Percentiles rank a stretch among this genome's conserved stretches.
Evolutionary conservation across 2,329 filamentous ascomycete species (phyloP).

Genomic region (Pestalotiopsis sp.): DNA sequence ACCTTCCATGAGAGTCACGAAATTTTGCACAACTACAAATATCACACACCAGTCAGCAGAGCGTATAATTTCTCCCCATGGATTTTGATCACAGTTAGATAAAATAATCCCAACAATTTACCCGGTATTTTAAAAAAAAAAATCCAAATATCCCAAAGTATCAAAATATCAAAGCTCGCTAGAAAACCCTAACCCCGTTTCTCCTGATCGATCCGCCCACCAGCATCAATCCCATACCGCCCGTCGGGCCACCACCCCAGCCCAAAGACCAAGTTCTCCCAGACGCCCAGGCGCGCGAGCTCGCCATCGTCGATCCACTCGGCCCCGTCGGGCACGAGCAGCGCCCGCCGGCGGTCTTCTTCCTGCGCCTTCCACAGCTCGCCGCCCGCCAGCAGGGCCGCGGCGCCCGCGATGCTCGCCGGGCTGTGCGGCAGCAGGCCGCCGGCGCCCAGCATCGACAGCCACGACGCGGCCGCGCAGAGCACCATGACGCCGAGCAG

Average conservation of each 20-base stretch:
- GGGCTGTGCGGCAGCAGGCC: constrained; percentile 32
- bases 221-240: constrained; percentile 11
- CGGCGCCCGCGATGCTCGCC: constrained; percentile 31
- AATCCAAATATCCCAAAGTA: too few species aligned
- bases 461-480: constrained; percentile 25
- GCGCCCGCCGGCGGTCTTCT: neutral
- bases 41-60: too few species aligned
- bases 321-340: constrained; percentile 24
- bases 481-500: constrained; percentile 32
- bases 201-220: neutral
- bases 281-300: constrained; percentile 20
- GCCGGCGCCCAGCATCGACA: constrained; percentile 21
- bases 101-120: too few species aligned
- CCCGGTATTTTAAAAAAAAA: too few species aligned
- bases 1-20: too few species aligned
- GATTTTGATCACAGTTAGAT: too few species aligned
- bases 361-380: constrained; percentile 24
- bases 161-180: neutral
- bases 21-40: too few species aligned
- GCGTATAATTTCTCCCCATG: too few species aligned
- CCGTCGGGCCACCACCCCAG: constrained; percentile 16
- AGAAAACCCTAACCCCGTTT: neutral
- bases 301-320: constrained; percentile 29
- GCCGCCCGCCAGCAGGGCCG: constrained; percentile 28
- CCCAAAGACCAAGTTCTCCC: constrained; percentile 21